phyloP scores from a whole-genome alignment of 805 yeast genomes.

The Wickerhamiella sergipiensis region DNA sequence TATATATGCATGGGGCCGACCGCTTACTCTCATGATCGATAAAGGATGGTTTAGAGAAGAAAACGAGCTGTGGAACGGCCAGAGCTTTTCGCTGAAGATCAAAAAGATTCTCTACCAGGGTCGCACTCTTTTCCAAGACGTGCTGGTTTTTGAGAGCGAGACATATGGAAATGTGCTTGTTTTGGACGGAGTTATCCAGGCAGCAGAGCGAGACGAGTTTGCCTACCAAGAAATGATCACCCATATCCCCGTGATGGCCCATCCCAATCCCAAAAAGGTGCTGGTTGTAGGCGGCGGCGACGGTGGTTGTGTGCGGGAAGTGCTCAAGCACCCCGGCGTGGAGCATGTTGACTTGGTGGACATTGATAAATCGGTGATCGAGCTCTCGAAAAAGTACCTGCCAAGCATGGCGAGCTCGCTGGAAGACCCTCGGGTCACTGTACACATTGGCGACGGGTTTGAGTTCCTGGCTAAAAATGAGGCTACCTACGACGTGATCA shows the following conservation, averaged over 20 bases:
- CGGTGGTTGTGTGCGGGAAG: conserved; percentile 86
- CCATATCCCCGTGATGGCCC: conserved; percentile 69
- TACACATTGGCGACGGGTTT: conserved; percentile 73
- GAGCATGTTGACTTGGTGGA: conserved; percentile 70
- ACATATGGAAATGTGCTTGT: conserved; percentile 80
- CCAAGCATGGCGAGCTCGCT: conserved; percentile 60
- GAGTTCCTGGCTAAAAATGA: conserved; percentile 41
- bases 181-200: conserved; percentile 80
- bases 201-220: conserved; percentile 85
- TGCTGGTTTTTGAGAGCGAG: conserved; percentile 57
- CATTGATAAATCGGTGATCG: conserved; percentile 73
- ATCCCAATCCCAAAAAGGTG: conserved; percentile 58
- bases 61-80: conserved; percentile 73
- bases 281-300: conserved; percentile 93
- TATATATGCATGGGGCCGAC: neutral
- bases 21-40: conserved; percentile 22
- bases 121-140: conserved; percentile 65
- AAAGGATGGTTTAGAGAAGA: conserved; percentile 79
- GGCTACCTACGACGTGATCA: conserved; percentile 62
- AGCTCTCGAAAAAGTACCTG: conserved; percentile 53
- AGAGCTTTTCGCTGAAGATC: conserved; percentile 58
- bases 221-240: conserved; percentile 89
- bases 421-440: conserved; percentile 48
- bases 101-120: conserved; percentile 51
- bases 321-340: conserved; percentile 53